phyloP scores from a whole-genome alignment of 805 yeast species.

The Suhomyces faveliae region DNA sequence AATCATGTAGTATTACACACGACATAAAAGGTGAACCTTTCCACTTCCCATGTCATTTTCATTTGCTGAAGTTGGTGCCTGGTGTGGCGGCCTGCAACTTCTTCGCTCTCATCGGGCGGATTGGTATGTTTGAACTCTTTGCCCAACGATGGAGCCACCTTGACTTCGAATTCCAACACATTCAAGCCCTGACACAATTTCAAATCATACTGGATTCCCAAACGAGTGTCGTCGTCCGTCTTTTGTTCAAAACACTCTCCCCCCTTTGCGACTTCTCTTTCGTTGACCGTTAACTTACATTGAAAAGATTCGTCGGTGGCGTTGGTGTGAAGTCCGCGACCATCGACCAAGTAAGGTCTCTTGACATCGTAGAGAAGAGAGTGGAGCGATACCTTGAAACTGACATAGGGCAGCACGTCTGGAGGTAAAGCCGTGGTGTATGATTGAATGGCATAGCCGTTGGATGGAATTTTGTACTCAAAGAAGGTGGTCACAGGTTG shows the following conservation, averaged over 20 bases:
- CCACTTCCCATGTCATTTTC: conserved; percentile 47
- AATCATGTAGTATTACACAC: conserved; percentile 24
- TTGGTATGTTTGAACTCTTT: conserved; percentile 32
- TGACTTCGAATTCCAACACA: conserved; percentile 38
- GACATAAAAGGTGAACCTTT: conserved; percentile 34
- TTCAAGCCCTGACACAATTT: conserved; percentile 42
- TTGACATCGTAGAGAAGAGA: conserved; percentile 30
- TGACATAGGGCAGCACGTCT: conserved; percentile 33
- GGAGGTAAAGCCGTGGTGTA: conserved; percentile 38
- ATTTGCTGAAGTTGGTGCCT: conserved; percentile 46
- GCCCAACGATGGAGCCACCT: conserved; percentile 39
- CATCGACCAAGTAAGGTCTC: conserved; percentile 30
- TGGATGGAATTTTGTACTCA: conserved; percentile 38
- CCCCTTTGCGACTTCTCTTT: conserved; percentile 34
- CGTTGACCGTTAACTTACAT: conserved; percentile 38
- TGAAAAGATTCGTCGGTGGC: conserved; percentile 43
- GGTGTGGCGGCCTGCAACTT: conserved; percentile 41
- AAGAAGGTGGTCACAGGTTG: conserved; percentile 31
- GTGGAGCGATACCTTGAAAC: conserved; percentile 37
- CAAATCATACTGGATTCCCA: conserved; percentile 35
- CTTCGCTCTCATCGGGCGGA: conserved; percentile 23
- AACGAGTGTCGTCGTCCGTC: conserved; percentile 16
- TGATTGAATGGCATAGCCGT: conserved; percentile 40
- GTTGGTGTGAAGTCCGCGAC: conserved; percentile 30
- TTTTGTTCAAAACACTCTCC: conserved; percentile 33